A percentile compares a stretch with the other conserved stretches of the same genome.
phyloP scores from a whole-genome alignment of 257 asterid genomes.

The Solanum clarkiae region DNA sequence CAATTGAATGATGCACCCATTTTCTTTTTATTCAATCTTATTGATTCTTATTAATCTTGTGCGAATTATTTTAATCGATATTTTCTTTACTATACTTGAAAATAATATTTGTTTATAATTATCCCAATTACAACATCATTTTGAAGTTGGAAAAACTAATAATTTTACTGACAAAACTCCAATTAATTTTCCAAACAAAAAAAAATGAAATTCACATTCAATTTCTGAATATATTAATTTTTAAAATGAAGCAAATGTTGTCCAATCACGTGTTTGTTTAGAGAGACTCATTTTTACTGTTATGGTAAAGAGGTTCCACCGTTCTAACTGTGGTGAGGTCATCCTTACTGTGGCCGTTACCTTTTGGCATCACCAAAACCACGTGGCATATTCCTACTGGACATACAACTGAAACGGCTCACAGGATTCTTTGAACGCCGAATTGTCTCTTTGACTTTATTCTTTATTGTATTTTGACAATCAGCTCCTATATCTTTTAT shows the following conservation, averaged over 20 bases:
- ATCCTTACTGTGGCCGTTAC: conserved; percentile 31
- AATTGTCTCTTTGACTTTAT: conserved; percentile 13
- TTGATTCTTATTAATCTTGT: conserved; percentile 1
- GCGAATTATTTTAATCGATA: neutral
- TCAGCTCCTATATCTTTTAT: neutral
- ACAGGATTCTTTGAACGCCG: conserved; percentile 18
- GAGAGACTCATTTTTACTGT: neutral
- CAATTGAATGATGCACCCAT: conserved; percentile 54
- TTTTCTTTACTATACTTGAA: too few relatives aligned
- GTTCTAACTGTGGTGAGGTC: conserved; percentile 18
- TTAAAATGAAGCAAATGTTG: too few relatives aligned
- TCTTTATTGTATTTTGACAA: neutral
- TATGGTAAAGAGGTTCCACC: neutral
- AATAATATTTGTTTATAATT: too few relatives aligned
- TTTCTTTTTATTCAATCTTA: conserved; percentile 54
- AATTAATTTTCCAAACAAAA: too few relatives aligned
- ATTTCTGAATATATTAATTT: too few relatives aligned
- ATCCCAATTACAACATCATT: too few relatives aligned
- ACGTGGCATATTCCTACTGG: neutral
- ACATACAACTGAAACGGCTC: neutral
- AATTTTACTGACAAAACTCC: too few relatives aligned
- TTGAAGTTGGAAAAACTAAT: too few relatives aligned
- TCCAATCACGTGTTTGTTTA: neutral
- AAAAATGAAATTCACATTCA: too few relatives aligned
- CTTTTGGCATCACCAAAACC: conserved; percentile 14